Conservation (phyloP, 768 basidiomycete species). For the Agrocybe chaxingu region DNA sequence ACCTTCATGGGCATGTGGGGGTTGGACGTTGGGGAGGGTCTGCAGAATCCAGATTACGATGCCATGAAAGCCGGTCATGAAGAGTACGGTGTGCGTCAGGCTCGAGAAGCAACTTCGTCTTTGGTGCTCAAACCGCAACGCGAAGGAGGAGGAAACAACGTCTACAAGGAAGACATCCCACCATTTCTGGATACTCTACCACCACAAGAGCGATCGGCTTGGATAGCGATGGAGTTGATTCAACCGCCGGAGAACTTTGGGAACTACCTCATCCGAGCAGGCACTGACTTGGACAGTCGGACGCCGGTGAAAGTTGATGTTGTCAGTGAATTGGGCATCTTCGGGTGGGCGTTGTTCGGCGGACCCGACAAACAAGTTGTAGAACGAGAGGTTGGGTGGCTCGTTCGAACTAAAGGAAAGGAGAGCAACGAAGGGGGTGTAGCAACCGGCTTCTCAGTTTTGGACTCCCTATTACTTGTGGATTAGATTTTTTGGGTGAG, state of each 20-base stretch:
- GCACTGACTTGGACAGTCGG: constrained; percentile 30
- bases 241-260: constrained; percentile 63
- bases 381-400: constrained; percentile 74
- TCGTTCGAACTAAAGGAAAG: constrained; percentile 86
- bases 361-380: constrained; percentile 33
- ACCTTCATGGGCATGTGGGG: constrained; percentile 93
- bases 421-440: constrained; percentile 93
- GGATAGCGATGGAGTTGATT: constrained; percentile 97
- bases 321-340: constrained; percentile 89
- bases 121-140: constrained; percentile 95
- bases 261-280: constrained; percentile 78
- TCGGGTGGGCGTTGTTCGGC: constrained; percentile 84
- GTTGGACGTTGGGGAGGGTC: constrained; percentile 49
- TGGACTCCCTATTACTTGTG: constrained; percentile 68
- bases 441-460: constrained; percentile 75
- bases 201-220: constrained; percentile 65
- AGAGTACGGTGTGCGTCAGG: constrained; percentile 44
- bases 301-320: constrained; percentile 59
- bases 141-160: constrained; percentile 98
- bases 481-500: constrained; percentile 16
- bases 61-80: constrained; percentile 26
- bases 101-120: constrained; percentile 43
- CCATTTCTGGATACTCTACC: constrained; percentile 66
- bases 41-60: constrained; percentile 27
- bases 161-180: constrained; percentile 84